These are phyloP conservation scores for Tolypocladium paradoxum DNA, from an alignment of 2,329 filamentous ascomycete species.

Conservation along the genomic window DNA sequence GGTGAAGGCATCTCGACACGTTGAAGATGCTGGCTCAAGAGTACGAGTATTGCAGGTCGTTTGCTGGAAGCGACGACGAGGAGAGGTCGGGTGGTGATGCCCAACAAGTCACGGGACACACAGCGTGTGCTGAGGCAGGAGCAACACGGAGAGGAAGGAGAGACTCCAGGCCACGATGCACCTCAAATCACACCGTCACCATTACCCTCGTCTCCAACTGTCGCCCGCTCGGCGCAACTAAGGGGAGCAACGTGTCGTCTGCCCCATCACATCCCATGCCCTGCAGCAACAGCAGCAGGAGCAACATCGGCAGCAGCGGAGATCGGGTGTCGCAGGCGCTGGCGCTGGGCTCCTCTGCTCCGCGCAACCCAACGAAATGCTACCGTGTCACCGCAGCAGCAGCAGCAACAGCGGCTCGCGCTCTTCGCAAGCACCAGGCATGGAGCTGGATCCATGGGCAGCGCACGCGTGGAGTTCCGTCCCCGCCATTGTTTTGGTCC, in stretches of 20 bases:
- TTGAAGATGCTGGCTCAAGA: neutral
- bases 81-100: neutral
- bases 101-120: neutral
- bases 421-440: neutral
- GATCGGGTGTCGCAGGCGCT: neutral
- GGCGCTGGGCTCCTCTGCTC: neutral
- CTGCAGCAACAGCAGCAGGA: neutral
- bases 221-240: neutral
- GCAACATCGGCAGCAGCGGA: neutral
- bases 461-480: neutral
- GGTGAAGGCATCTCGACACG: neutral
- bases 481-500: slow-evolving; percentile 8
- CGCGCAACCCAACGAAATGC: neutral
- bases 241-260: neutral
- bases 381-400: neutral
- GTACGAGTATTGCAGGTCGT: neutral
- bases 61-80: neutral
- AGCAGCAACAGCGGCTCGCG: neutral
- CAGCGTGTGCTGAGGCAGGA: neutral
- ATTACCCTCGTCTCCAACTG: neutral
- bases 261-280: neutral
- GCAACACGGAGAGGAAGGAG: neutral
- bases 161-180: neutral
- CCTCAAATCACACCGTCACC: neutral
- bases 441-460: neutral